phyloP scores from a whole-genome alignment of 352 stramenopile genomes.

The Peronospora farinosa region DNA sequence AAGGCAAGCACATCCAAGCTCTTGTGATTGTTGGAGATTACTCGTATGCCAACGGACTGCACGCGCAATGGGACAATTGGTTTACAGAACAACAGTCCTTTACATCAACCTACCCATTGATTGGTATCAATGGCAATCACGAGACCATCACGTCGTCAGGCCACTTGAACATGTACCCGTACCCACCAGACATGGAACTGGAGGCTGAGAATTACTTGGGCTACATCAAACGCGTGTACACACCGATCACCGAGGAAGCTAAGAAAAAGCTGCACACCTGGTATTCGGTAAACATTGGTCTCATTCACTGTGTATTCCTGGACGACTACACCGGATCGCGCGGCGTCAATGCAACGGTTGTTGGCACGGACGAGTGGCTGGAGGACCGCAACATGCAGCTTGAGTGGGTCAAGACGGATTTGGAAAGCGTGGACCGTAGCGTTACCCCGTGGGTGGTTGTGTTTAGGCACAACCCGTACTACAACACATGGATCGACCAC shows the following conservation, averaged over 20 bases:
- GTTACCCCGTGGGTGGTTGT: conserved; percentile 80
- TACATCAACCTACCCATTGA: conserved; percentile 36
- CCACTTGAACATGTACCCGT: conserved; percentile 41
- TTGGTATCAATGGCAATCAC: conserved; percentile 62
- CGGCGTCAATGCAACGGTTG: conserved; percentile 23
- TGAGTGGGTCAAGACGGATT: conserved; percentile 59
- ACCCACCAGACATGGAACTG: conserved; percentile 30
- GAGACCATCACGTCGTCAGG: conserved; percentile 41
- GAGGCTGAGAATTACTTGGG: conserved; percentile 34
- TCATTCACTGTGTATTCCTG: conserved; percentile 49
- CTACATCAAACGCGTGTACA: conserved; percentile 47
- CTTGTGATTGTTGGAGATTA: conserved; percentile 57
- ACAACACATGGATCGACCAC: conserved; percentile 59
- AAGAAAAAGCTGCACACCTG: conserved; percentile 34
- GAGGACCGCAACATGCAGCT: conserved; percentile 30
- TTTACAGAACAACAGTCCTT: conserved; percentile 47
- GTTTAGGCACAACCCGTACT: conserved; percentile 64
- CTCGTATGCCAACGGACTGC: conserved; percentile 60
- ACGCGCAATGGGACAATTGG: conserved; percentile 69
- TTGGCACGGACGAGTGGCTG: conserved; percentile 41
- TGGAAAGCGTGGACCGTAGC: conserved; percentile 53
- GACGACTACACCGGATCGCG: conserved; percentile 56
- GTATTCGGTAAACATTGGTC: conserved; percentile 50
- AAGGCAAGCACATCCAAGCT: conserved; percentile 35
- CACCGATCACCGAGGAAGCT: conserved; percentile 38